Evolutionary conservation across 2,329 filamentous ascomycete genomes (phyloP).

Genomic region (Penicillium sp.): DNA sequence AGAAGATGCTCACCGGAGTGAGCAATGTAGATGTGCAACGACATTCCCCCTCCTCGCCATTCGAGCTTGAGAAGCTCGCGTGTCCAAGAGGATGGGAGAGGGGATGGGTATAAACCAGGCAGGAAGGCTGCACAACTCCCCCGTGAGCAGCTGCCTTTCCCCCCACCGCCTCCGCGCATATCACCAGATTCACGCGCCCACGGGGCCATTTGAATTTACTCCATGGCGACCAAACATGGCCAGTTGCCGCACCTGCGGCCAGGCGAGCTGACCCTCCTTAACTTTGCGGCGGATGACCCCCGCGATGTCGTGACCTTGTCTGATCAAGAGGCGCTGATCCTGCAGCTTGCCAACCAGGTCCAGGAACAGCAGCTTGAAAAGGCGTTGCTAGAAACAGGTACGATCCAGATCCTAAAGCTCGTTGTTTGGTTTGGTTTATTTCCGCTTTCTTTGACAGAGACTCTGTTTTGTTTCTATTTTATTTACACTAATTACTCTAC

Average conservation of each 20-base stretch:
- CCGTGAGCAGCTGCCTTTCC: conserved; percentile 16
- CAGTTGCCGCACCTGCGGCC: conserved; percentile 37
- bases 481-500: conserved; percentile 19
- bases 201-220: conserved; percentile 35
- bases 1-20: conserved; percentile 87
- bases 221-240: conserved; percentile 41
- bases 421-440: conserved; percentile 7
- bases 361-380: conserved; percentile 74
- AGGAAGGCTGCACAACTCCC: conserved; percentile 26
- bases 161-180: conserved; percentile 28
- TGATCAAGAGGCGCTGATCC: conserved; percentile 66
- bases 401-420: conserved; percentile 4
- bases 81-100: conserved; percentile 25
- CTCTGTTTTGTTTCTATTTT: conserved; percentile 12
- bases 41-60: conserved; percentile 65
- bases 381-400: conserved; percentile 62
- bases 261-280: conserved; percentile 41
- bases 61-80: conserved; percentile 32
- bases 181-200: conserved; percentile 35
- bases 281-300: conserved; percentile 49
- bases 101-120: conserved; percentile 20
- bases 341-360: conserved; percentile 72
- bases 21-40: conserved; percentile 87
- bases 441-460: background rate
- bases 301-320: conserved; percentile 63